These are phyloP conservation scores for Penicillium sclerotigenum DNA, from an alignment of 2,329 filamentous ascomycete species.

Conservation along the genomic window DNA sequence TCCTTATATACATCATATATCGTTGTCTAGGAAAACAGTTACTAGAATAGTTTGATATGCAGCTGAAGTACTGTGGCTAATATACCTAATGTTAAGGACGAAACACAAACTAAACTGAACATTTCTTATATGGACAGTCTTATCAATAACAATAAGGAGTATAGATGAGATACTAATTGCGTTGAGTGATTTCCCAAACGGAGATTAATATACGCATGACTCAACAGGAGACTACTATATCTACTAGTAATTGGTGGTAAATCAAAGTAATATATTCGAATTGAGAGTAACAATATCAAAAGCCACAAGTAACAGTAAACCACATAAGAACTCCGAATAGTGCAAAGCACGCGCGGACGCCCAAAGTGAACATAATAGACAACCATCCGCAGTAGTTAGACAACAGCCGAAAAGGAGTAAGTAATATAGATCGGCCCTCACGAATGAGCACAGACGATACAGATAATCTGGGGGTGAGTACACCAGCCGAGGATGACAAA, in stretches of 20 bases:
- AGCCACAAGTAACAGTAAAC: background rate
- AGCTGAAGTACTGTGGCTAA: too few species aligned
- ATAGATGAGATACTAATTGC: background rate
- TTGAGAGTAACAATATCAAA: background rate
- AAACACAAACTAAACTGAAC: too few species aligned
- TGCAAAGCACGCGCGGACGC: background rate
- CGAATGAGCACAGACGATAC: background rate
- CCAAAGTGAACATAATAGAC: background rate
- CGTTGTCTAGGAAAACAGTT: background rate
- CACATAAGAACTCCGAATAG: background rate
- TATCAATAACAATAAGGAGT: background rate
- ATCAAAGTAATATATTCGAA: background rate
- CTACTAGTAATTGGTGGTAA: too few species aligned
- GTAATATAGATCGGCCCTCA: background rate
- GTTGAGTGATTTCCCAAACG: too few species aligned
- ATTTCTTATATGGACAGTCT: too few species aligned
- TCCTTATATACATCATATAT: background rate
- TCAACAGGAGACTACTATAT: background rate
- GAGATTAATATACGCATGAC: accelerated
- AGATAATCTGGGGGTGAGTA: constrained; percentile 3
- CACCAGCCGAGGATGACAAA: background rate
- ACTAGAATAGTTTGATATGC: background rate
- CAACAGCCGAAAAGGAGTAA: background rate
- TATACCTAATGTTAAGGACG: too few species aligned
- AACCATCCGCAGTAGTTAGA: background rate